Evolutionary conservation across 2,329 filamentous ascomycete species (phyloP).

Genomic region (Periconia sp.): DNA sequence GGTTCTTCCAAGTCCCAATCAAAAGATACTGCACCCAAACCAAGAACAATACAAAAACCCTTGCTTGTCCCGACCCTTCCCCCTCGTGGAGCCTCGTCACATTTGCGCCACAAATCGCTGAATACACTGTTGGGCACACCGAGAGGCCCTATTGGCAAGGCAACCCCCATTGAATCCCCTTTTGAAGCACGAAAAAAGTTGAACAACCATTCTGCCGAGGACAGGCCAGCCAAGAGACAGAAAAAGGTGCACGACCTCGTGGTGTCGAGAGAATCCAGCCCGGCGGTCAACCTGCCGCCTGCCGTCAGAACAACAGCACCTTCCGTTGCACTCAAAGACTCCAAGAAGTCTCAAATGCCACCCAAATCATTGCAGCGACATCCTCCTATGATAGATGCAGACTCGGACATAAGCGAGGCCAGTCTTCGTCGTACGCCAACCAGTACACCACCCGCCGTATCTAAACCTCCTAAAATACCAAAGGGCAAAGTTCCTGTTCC

Average conservation of each 20-base stretch:
- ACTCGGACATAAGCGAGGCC: slow-evolving; percentile 34
- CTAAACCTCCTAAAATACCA: slow-evolving; percentile 20
- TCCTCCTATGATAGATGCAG: slow-evolving; percentile 38
- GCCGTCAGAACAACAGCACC: slow-evolving; percentile 23
- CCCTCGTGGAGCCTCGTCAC: slow-evolving; percentile 27
- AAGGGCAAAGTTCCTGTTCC: slow-evolving; percentile 29
- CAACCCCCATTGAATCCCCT: slow-evolving; percentile 63
- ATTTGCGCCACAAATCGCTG: slow-evolving; percentile 59
- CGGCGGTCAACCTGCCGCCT: slow-evolving; percentile 15
- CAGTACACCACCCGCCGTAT: slow-evolving; percentile 16
- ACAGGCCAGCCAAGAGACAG: slow-evolving; percentile 43
- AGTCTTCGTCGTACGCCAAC: slow-evolving; percentile 29
- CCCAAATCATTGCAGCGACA: slow-evolving; percentile 20
- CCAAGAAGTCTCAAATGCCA: slow-evolving; percentile 19
- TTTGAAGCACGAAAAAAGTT: slow-evolving; percentile 57
- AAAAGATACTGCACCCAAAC: slow-evolving; percentile 17
- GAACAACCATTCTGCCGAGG: slow-evolving; percentile 34
- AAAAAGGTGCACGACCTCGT: slow-evolving; percentile 29
- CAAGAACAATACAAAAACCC: slow-evolving; percentile 16
- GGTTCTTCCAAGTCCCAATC: slow-evolving; percentile 19
- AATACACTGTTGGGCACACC: slow-evolving; percentile 67
- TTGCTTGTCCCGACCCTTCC: slow-evolving; percentile 21
- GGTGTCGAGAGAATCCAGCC: slow-evolving; percentile 6
- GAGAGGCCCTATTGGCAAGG: slow-evolving; percentile 64
- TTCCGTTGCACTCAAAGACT: slow-evolving; percentile 6